Evolutionary conservation across 208 protist genomes (phyloP).

Genomic region (Leishmania major): DNA sequence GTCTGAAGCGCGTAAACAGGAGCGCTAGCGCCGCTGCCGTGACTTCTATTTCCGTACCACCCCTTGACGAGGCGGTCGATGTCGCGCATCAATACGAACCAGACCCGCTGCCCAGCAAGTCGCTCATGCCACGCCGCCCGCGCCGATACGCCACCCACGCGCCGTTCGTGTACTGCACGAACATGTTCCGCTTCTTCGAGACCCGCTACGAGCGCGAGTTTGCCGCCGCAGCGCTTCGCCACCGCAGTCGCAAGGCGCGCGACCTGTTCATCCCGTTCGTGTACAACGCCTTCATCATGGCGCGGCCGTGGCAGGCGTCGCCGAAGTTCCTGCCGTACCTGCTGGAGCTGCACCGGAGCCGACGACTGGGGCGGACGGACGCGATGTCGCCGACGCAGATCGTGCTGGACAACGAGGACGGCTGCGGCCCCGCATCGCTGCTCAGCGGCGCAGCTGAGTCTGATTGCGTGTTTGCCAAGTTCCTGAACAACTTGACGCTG

Average conservation of each 20-base stretch:
- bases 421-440: conserved; percentile 42
- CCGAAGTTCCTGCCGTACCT: conserved; percentile 48
- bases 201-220: conserved; percentile 52
- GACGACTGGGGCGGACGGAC: background rate
- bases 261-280: conserved; percentile 63
- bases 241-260: conserved; percentile 32
- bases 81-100: conserved; percentile 2
- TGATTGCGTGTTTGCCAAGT: conserved; percentile 27
- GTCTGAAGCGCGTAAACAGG: background rate
- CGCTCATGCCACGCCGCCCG: conserved; percentile 7
- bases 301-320: conserved; percentile 55
- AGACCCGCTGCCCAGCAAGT: background rate
- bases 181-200: conserved; percentile 49
- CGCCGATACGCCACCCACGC: conserved; percentile 59
- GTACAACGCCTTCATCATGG: conserved; percentile 67
- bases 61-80: background rate
- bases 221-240: conserved; percentile 17
- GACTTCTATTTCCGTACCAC: background rate
- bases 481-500: conserved; percentile 15
- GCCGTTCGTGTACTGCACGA: conserved; percentile 69
- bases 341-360: background rate
- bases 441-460: conserved; percentile 49
- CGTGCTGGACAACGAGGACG: conserved; percentile 59
- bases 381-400: conserved; percentile 18
- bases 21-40: background rate